phyloP scores from a whole-genome alignment of 2,329 filamentous ascomycete genomes.

The Fusarium sp. region DNA sequence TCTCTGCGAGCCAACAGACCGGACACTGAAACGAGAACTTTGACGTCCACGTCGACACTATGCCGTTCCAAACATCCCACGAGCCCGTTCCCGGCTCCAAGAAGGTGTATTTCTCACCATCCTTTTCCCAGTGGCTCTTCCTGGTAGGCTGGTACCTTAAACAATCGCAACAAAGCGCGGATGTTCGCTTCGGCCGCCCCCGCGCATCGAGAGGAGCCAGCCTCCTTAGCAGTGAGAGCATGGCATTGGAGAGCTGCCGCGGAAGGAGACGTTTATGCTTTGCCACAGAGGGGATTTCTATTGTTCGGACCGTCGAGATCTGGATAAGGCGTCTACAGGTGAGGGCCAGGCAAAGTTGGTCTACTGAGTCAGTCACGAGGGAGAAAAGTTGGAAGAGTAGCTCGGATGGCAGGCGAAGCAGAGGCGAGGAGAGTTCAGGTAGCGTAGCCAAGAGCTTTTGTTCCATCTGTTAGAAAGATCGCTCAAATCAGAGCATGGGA shows the following conservation, averaged over 20 bases:
- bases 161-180: conserved; percentile 11
- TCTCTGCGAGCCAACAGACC: conserved; percentile 13
- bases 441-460: conserved; percentile 7
- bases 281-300: conserved; percentile 7
- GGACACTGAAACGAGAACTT: conserved; percentile 12
- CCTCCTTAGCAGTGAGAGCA: conserved; percentile 2
- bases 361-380: conserved; percentile 2
- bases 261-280: neutral
- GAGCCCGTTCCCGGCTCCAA: neutral
- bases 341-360: conserved; percentile 15
- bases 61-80: conserved; percentile 3
- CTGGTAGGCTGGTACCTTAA: conserved; percentile 5
- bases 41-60: conserved; percentile 4
- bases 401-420: conserved; percentile 19
- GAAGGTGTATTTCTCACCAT: neutral
- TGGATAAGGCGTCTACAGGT: conserved; percentile 14
- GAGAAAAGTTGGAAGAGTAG: conserved; percentile 14
- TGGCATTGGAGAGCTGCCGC: neutral
- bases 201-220: conserved; percentile 4
- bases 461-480: conserved; percentile 3
- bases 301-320: neutral
- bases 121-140: conserved; percentile 10
- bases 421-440: conserved; percentile 10
- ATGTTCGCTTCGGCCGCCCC: conserved; percentile 3
- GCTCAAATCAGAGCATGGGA: neutral